Conservation (phyloP, 2,329 filamentous ascomycete genomes). For the Ceratocystis lukuohia region DNA sequence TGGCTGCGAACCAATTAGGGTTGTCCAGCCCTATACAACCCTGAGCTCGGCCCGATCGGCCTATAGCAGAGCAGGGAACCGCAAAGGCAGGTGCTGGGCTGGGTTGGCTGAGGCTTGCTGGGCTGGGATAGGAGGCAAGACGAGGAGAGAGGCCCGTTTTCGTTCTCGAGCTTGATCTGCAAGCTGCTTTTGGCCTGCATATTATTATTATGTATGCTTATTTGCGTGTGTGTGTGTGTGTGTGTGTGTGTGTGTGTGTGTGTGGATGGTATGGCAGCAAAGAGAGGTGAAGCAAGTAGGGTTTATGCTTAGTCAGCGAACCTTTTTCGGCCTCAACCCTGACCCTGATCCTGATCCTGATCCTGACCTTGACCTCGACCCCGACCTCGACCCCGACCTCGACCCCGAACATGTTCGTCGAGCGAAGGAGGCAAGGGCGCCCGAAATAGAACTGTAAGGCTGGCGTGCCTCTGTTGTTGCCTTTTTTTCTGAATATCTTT, state of each 20-base stretch:
- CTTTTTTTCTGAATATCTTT: not conserved
- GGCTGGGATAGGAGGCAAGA: not conserved
- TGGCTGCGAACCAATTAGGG: not conserved
- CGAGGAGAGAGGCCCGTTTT: not conserved
- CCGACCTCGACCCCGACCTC: not conserved
- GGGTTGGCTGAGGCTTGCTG: not conserved
- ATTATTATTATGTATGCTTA: not conserved
- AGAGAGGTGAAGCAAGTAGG: not conserved
- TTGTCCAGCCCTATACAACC: constrained; percentile 4
- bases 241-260: no score
- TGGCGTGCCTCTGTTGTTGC: not conserved
- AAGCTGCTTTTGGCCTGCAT: not conserved
- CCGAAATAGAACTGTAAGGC: not conserved
- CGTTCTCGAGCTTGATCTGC: not conserved
- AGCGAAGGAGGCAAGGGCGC: not conserved
- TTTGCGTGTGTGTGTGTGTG: not conserved
- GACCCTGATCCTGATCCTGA: no score
- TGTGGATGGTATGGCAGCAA: not conserved
- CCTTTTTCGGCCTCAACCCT: not conserved
- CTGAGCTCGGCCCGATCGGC: constrained; percentile 3
- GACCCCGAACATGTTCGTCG: not conserved
- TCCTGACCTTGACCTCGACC: not conserved
- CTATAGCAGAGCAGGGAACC: not conserved
- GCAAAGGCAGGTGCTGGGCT: not conserved
- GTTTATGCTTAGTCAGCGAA: not conserved